Evolutionary conservation across 768 basidiomycete genomes (phyloP).

Genomic region (Leccinum disarticulatum): DNA sequence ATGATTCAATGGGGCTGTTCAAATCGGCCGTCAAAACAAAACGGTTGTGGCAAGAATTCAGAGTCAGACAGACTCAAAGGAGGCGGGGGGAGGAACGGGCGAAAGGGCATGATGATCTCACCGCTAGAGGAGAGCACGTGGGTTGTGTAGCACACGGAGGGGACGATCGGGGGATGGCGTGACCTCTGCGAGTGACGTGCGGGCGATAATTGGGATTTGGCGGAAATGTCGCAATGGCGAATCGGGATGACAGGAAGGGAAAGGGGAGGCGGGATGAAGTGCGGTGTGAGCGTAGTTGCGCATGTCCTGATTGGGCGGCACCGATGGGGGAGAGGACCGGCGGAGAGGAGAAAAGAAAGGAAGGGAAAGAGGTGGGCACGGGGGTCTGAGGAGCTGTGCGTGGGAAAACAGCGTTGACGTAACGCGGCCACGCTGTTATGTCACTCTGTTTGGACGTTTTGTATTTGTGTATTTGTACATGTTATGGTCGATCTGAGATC

Average conservation of each 20-base stretch:
- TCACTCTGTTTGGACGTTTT: slow-evolving; percentile 24
- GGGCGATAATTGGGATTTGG: background rate
- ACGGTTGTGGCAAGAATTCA: slow-evolving; percentile 5
- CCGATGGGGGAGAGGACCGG: slow-evolving; percentile 8
- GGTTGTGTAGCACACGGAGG: background rate
- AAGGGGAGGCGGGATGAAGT: slow-evolving; percentile 1
- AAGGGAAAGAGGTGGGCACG: slow-evolving; percentile 7
- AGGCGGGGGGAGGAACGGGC: background rate
- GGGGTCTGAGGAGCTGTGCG: slow-evolving; percentile 29
- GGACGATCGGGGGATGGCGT: background rate
- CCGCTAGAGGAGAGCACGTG: background rate
- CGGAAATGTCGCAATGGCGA: background rate
- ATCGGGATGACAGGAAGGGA: background rate
- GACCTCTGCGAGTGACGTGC: background rate
- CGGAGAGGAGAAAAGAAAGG: slow-evolving; percentile 8
- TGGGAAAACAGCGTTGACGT: slow-evolving; percentile 31
- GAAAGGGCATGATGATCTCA: background rate
- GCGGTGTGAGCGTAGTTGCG: slow-evolving; percentile 19
- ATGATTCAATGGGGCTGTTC: slow-evolving; percentile 8
- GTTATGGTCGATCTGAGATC: slow-evolving; percentile 29
- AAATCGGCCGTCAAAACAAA: slow-evolving; percentile 11
- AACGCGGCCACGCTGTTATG: slow-evolving; percentile 34
- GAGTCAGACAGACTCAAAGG: background rate
- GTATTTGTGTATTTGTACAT: slow-evolving; percentile 12
- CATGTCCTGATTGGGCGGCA: slow-evolving; percentile 8